These are phyloP conservation scores for Biscogniauxia sp. DNA, from an alignment of 2,329 filamentous ascomycete genomes.

Conservation along the genomic window DNA sequence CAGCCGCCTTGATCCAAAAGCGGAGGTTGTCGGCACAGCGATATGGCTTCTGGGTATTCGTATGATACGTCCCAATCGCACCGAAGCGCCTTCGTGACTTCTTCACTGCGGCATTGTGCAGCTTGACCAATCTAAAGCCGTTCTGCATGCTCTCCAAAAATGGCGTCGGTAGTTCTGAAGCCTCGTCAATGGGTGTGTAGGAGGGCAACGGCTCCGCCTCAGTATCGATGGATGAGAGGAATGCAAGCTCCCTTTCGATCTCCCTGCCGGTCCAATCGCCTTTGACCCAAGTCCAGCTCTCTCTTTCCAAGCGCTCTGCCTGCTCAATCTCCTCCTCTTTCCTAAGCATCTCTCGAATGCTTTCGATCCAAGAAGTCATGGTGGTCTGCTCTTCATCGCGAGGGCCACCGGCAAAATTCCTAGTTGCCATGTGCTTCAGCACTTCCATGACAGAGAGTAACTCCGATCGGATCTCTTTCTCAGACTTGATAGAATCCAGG, in stretches of 20 bases:
- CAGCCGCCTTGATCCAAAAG: conserved; percentile 94
- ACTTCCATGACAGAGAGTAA: conserved; percentile 85
- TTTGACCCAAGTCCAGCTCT: conserved; percentile 76
- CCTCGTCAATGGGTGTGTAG: conserved; percentile 60
- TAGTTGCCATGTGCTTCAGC: conserved; percentile 84
- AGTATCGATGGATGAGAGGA: conserved; percentile 72
- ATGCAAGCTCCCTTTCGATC: conserved; percentile 75
- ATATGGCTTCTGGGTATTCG: conserved; percentile 93
- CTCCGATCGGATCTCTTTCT: conserved; percentile 81
- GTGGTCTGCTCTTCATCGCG: conserved; percentile 72
- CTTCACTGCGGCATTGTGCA: conserved; percentile 86
- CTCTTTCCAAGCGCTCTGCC: conserved; percentile 66
- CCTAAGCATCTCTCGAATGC: conserved; percentile 73
- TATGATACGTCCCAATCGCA: conserved; percentile 83
- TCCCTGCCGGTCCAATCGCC: conserved; percentile 75
- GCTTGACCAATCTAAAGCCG: conserved; percentile 75
- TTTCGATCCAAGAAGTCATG: conserved; percentile 76
- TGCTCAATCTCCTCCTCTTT: conserved; percentile 76
- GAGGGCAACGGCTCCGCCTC: conserved; percentile 60
- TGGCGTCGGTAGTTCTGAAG: conserved; percentile 59
- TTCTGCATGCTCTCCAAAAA: conserved; percentile 75
- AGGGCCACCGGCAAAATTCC: conserved; percentile 82
- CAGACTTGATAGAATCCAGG: conserved; percentile 81
- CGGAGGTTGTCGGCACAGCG: conserved; percentile 89
- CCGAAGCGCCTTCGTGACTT: conserved; percentile 86